These are phyloP conservation scores for Xylaria scruposa DNA, from an alignment of 495 filamentous ascomycete species.

Conservation along the genomic window DNA sequence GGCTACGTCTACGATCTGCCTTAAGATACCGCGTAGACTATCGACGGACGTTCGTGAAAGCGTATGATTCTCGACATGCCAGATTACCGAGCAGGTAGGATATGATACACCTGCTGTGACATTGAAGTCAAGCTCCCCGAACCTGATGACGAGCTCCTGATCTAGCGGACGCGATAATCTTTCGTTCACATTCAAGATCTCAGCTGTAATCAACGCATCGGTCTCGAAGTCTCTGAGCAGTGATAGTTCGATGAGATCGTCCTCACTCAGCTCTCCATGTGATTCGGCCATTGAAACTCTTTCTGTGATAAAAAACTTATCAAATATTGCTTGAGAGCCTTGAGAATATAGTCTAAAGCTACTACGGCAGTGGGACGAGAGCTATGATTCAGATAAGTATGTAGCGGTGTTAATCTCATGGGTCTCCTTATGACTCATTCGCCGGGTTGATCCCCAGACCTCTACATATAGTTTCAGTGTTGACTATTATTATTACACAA, in stretches of 20 bases:
- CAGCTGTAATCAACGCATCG: slow-evolving; percentile 34
- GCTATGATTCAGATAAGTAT: not conserved
- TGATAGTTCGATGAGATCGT: slow-evolving; percentile 36
- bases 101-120: slow-evolving; percentile 28
- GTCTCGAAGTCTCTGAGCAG: slow-evolving; percentile 37
- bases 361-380: not conserved
- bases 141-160: slow-evolving; percentile 29
- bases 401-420: not conserved
- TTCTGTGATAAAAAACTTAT: not conserved
- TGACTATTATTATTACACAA: too few relatives aligned
- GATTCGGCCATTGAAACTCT: not conserved
- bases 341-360: not conserved
- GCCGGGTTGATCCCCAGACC: too few relatives aligned
- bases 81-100: slow-evolving; percentile 32
- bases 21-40: slow-evolving; percentile 41
- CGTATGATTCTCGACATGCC: slow-evolving; percentile 34
- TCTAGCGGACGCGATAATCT: slow-evolving; percentile 30
- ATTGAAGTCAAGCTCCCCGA: slow-evolving; percentile 32
- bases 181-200: slow-evolving; percentile 24
- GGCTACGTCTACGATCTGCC: not conserved
- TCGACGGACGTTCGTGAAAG: slow-evolving; percentile 34
- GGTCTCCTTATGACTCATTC: not conserved
- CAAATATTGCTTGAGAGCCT: not conserved
- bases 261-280: slow-evolving; percentile 11
- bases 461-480: too few relatives aligned